phyloP scores from a whole-genome alignment of 2,329 filamentous ascomycete genomes.

The Aureobasidium melanogenum region DNA sequence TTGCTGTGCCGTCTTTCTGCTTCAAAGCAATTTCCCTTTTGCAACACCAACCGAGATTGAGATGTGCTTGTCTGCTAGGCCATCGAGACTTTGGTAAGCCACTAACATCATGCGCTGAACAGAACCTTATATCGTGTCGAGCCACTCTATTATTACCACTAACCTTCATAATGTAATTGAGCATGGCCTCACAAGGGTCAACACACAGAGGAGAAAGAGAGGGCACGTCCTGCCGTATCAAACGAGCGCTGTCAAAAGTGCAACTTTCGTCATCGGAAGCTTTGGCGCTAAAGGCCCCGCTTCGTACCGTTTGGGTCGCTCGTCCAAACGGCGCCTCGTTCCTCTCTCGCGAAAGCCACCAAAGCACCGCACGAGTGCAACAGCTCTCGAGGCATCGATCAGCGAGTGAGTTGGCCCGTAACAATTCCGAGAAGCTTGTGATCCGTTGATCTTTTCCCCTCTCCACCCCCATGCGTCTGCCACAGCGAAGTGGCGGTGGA shows the following conservation, averaged over 20 bases:
- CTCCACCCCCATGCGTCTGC: not conserved
- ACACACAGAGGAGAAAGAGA: not conserved
- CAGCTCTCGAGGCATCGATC: slow-evolving; percentile 6
- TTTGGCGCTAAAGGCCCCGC: not conserved
- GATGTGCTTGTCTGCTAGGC: slow-evolving; percentile 3
- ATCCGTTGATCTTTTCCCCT: not conserved
- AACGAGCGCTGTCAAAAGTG: slow-evolving; percentile 5
- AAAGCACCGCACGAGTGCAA: slow-evolving; percentile 8
- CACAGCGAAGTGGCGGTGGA: slow-evolving; percentile 8
- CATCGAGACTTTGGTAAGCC: slow-evolving; percentile 1
- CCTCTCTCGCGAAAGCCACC: slow-evolving; percentile 2
- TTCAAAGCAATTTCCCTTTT: slow-evolving; percentile 6
- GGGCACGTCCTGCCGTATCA: slow-evolving; percentile 10
- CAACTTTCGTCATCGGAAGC: not conserved
- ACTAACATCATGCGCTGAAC: slow-evolving; percentile 4
- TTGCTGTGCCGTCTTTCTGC: slow-evolving; percentile 1
- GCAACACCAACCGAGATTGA: slow-evolving; percentile 7
- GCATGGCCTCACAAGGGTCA: not conserved
- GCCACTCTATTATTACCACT: not conserved
- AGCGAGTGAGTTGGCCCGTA: slow-evolving; percentile 3
- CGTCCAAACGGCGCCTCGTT: not conserved
- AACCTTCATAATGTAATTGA: not conserved
- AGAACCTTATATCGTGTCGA: not conserved
- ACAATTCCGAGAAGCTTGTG: slow-evolving; percentile 4
- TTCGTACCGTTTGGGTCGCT: not conserved